Conservation (phyloP, 306 rosid species). For the Datisca glomerata region DNA sequence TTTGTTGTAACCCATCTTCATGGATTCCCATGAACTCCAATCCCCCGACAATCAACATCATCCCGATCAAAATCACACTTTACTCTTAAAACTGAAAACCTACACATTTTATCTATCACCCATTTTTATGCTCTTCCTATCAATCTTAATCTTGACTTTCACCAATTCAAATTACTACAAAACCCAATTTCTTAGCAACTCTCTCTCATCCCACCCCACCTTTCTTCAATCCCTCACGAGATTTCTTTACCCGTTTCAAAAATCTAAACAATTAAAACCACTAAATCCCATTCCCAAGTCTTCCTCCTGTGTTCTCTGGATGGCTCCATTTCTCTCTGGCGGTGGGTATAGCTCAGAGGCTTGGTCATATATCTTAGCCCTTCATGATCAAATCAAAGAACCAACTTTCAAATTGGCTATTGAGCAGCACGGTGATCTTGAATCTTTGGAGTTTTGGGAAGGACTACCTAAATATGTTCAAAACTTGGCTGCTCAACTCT, state of each 20-base stretch:
- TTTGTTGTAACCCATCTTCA: too few species aligned
- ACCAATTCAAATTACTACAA: slow-evolving; percentile 29
- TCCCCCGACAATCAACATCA: slow-evolving; percentile 10
- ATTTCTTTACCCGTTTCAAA: slow-evolving; percentile 17
- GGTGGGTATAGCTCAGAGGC: slow-evolving; percentile 86
- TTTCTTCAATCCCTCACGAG: slow-evolving; percentile 16
- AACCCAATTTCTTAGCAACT: slow-evolving; percentile 26
- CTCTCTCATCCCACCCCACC: slow-evolving; percentile 18
- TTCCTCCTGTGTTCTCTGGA: slow-evolving; percentile 55
- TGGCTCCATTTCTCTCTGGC: slow-evolving; percentile 84
- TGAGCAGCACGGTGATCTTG: slow-evolving; percentile 63
- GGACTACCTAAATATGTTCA: slow-evolving; percentile 41
- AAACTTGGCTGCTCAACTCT: slow-evolving; percentile 41
- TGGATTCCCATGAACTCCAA: slow-evolving; percentile 30
- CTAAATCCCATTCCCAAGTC: slow-evolving; percentile 14
- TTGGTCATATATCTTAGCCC: slow-evolving; percentile 72
- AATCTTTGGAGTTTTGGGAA: slow-evolving; percentile 57
- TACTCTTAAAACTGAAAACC: slow-evolving; percentile 18
- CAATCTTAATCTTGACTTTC: slow-evolving; percentile 32
- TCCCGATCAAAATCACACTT: slow-evolving; percentile 17
- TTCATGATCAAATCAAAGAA: slow-evolving; percentile 25
- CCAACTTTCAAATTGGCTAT: slow-evolving; percentile 43
- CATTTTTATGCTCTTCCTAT: slow-evolving; percentile 34
- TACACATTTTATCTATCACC: slow-evolving; percentile 20
- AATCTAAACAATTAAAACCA: slow-evolving; percentile 8